These are phyloP conservation scores for Setaria italica DNA, from an alignment of 202 grass and related monocot species.

Conservation along the genomic window DNA sequence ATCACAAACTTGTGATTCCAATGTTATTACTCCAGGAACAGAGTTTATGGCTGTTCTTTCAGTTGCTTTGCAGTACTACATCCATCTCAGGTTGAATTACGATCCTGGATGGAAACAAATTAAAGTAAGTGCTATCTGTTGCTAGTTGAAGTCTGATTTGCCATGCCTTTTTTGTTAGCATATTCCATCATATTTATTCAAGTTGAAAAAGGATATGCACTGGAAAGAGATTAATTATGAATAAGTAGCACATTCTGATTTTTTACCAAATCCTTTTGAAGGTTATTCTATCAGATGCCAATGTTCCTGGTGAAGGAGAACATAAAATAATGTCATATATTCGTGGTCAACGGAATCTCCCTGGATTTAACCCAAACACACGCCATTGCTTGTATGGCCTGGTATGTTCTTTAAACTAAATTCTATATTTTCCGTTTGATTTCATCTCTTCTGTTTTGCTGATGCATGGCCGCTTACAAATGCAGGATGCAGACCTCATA, in stretches of 20 bases:
- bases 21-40: conserved; percentile 99
- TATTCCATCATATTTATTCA: conserved; percentile 34
- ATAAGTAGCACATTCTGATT: conserved; percentile 41
- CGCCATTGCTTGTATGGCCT: conserved; percentile 94
- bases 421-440: conserved; percentile 39
- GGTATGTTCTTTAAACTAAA: conserved; percentile 58
- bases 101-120: conserved; percentile 98
- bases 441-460: conserved; percentile 42
- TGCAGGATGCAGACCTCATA: conserved; percentile 98
- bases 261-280: conserved; percentile 71
- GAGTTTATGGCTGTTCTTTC: conserved; percentile 99
- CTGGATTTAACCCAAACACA: conserved; percentile 92
- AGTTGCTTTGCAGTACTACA: conserved; percentile 91
- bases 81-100: conserved; percentile 93
- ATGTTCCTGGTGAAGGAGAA: conserved; percentile 99
- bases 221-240: conserved; percentile 28
- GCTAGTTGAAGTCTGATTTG: conserved; percentile 30
- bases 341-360: conserved; percentile 85
- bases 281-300: conserved; percentile 99
- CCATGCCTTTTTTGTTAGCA: conserved; percentile 15
- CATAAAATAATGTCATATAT: conserved; percentile 99
- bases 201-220: background rate
- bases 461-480: conserved; percentile 33
- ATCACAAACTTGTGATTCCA: conserved; percentile 94
- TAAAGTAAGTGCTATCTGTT: conserved; percentile 68